These are phyloP conservation scores for Coix lacrymajobi DNA, from an alignment of 176 grass and related monocot species.

Conservation along the genomic window DNA sequence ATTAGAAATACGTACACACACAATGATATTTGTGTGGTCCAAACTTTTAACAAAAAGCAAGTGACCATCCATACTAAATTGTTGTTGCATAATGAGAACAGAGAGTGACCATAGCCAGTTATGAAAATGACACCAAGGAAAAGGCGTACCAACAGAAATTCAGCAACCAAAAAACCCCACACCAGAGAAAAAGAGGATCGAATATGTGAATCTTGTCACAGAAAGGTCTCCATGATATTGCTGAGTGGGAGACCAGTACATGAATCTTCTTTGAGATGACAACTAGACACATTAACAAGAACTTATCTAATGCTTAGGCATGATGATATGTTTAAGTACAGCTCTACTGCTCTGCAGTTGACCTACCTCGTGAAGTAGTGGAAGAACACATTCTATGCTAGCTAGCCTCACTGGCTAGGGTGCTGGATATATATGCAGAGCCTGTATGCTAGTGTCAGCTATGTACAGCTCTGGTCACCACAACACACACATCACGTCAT, in stretches of 20 bases:
- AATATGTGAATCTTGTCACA: slow-evolving; percentile 35
- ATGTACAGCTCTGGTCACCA: slow-evolving; percentile 10
- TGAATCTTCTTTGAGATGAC: slow-evolving; percentile 43
- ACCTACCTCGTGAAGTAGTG: slow-evolving; percentile 26
- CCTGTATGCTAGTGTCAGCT: slow-evolving; percentile 1
- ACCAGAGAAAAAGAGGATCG: slow-evolving; percentile 18
- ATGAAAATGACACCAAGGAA: slow-evolving; percentile 26
- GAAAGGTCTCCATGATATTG: slow-evolving; percentile 22
- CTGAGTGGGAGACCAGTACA: slow-evolving; percentile 42
- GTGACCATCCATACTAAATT: neutral
- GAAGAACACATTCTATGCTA: slow-evolving; percentile 29
- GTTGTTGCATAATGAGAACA: slow-evolving; percentile 8
- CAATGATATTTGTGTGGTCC: neutral
- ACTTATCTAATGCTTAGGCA: neutral
- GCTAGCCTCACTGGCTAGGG: neutral
- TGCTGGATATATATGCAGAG: neutral
- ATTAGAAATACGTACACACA: neutral
- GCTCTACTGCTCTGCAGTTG: slow-evolving; percentile 23
- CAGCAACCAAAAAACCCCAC: slow-evolving; percentile 16
- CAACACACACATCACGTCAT: neutral
- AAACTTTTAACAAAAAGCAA: neutral
- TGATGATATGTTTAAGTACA: slow-evolving; percentile 11
- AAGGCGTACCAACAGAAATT: slow-evolving; percentile 18
- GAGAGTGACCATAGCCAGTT: slow-evolving; percentile 22
- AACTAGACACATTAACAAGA: slow-evolving; percentile 25